Evolutionary conservation across 345 rosid species (phyloP).

Genomic region (Sisymbrium altissimum): DNA sequence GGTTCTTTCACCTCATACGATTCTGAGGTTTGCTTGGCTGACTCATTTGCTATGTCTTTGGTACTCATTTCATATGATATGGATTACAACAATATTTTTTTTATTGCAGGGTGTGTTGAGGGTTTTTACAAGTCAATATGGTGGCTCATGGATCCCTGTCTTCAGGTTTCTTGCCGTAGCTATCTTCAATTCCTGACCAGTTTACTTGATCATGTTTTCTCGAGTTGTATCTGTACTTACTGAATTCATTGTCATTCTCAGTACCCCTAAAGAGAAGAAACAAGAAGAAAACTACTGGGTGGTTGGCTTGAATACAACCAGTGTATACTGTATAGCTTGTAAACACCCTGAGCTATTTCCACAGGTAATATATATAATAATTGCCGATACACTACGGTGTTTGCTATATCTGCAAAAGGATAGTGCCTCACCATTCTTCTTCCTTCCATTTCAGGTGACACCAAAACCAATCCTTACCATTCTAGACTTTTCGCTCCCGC

Average conservation of each 20-base stretch:
- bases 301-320: slow-evolving; percentile 71
- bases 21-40: slow-evolving; percentile 56
- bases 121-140: slow-evolving; percentile 65
- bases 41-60: slow-evolving; percentile 9
- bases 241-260: slow-evolving; percentile 33
- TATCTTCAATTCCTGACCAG: slow-evolving; percentile 12
- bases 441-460: slow-evolving; percentile 57
- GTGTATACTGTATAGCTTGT: slow-evolving; percentile 71
- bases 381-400: background rate
- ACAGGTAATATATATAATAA: slow-evolving; percentile 42
- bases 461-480: slow-evolving; percentile 84
- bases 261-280: slow-evolving; percentile 62
- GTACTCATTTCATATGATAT: background rate
- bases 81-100: slow-evolving; percentile 10
- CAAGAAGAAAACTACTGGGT: slow-evolving; percentile 81
- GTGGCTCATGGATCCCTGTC: slow-evolving; percentile 93
- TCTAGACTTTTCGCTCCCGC: slow-evolving; percentile 65
- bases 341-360: slow-evolving; percentile 72
- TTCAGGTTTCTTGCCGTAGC: slow-evolving; percentile 59
- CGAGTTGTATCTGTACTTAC: background rate
- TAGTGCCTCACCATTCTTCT: slow-evolving; percentile 7
- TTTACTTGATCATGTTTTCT: background rate
- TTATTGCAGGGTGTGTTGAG: slow-evolving; percentile 68
- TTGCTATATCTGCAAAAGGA: background rate
- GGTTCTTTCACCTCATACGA: slow-evolving; percentile 83